Conservation (phyloP, 345 rosid genomes). For the Gynandropsis gynandra region DNA sequence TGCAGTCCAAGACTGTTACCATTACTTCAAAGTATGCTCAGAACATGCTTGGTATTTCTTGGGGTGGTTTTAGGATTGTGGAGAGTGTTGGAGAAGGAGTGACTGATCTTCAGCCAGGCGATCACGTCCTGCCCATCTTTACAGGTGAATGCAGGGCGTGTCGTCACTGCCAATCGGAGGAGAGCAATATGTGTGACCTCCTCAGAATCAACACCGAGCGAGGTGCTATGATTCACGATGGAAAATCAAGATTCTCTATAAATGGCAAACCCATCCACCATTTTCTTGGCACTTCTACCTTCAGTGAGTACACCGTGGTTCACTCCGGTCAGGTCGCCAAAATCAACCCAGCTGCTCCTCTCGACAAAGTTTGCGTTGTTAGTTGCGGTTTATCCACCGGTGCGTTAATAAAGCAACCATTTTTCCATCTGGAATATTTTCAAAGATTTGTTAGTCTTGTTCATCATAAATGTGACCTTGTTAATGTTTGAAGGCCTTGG, state of each 20-base stretch:
- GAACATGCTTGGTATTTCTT: background rate
- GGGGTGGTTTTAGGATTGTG: constrained; percentile 43
- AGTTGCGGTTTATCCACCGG: constrained; percentile 80
- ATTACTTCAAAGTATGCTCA: too few species aligned
- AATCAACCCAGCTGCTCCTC: constrained; percentile 74
- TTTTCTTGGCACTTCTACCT: constrained; percentile 72
- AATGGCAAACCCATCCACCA: constrained; percentile 66
- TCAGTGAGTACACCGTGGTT: constrained; percentile 76
- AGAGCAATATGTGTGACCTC: constrained; percentile 82
- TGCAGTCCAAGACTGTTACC: too few species aligned
- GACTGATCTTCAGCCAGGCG: constrained; percentile 65
- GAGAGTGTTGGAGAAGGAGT: constrained; percentile 83
- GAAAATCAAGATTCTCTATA: constrained; percentile 58
- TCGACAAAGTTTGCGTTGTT: constrained; percentile 72
- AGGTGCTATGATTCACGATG: constrained; percentile 60
- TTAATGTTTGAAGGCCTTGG: constrained; percentile 40
- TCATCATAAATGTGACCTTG: too few species aligned
- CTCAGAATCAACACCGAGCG: constrained; percentile 72
- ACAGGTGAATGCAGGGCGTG: constrained; percentile 78
- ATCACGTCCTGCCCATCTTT: constrained; percentile 70
- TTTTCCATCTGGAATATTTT: too few species aligned
- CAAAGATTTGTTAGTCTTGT: too few species aligned
- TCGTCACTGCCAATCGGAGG: constrained; percentile 63
- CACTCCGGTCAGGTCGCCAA: constrained; percentile 66
- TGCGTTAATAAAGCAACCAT: too few species aligned